phyloP scores from a whole-genome alignment of 106 monocot species.

The Amphibolis antarctica region DNA sequence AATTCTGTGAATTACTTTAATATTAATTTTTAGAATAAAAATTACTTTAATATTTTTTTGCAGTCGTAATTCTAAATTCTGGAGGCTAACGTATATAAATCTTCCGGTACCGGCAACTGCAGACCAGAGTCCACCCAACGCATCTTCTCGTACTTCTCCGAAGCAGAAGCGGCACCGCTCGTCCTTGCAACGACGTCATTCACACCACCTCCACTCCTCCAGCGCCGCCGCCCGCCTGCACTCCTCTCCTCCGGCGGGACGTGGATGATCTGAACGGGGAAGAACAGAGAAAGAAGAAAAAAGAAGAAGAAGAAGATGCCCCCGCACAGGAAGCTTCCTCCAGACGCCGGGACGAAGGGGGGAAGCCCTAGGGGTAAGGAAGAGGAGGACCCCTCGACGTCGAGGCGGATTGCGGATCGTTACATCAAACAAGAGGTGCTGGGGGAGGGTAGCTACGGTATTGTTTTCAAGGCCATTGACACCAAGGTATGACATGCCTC shows the following conservation, averaged over 20 bases:
- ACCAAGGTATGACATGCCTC: slow-evolving; percentile 12
- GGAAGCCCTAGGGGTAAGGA: not conserved
- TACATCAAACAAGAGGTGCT: slow-evolving; percentile 29
- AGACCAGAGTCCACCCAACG: too few species aligned
- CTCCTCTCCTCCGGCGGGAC: not conserved
- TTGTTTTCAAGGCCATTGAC: slow-evolving; percentile 28
- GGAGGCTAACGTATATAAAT: too few species aligned
- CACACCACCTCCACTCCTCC: not conserved
- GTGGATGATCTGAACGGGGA: not conserved
- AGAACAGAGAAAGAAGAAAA: too few species aligned
- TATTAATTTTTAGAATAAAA: too few species aligned
- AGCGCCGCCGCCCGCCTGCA: not conserved
- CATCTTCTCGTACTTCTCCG: too few species aligned
- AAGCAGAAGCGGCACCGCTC: too few species aligned
- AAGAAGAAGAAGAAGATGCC: not conserved
- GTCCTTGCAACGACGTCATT: too few species aligned
- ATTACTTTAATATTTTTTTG: too few species aligned
- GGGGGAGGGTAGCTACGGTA: slow-evolving; percentile 24
- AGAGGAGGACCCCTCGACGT: slow-evolving; percentile 5
- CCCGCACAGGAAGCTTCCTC: not conserved
- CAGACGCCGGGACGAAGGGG: not conserved
- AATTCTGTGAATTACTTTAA: too few species aligned
- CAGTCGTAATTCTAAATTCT: too few species aligned
- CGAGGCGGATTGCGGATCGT: slow-evolving; percentile 9
- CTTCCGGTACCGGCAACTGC: too few species aligned